Conservation (phyloP, 371 early-diverging fungal genomes). For the Mucor velutinosus region DNA sequence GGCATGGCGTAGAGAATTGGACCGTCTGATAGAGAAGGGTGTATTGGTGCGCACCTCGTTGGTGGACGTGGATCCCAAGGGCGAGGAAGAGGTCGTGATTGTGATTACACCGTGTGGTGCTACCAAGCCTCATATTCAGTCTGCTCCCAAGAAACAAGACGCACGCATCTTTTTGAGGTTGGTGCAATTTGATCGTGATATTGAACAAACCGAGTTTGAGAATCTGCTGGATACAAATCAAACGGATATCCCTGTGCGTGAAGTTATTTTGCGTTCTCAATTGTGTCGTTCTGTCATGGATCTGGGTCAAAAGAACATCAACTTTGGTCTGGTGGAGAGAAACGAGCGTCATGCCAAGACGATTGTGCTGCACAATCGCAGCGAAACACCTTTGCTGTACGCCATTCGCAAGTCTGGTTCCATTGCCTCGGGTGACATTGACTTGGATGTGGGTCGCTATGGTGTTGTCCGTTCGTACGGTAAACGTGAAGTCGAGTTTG, state of each 20-base stretch:
- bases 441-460: slow-evolving; percentile 73
- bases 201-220: slow-evolving; percentile 69
- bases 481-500: slow-evolving; percentile 90
- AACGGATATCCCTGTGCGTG: slow-evolving; percentile 87
- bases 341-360: slow-evolving; percentile 88
- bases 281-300: slow-evolving; percentile 89
- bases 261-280: slow-evolving; percentile 86
- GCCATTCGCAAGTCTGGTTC: slow-evolving; percentile 94
- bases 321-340: slow-evolving; percentile 91
- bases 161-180: slow-evolving; percentile 77
- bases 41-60: slow-evolving; percentile 66
- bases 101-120: slow-evolving; percentile 73
- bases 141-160: slow-evolving; percentile 82
- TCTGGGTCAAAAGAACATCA: slow-evolving; percentile 95
- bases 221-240: slow-evolving; percentile 62
- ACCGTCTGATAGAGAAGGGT: slow-evolving; percentile 68
- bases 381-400: slow-evolving; percentile 89
- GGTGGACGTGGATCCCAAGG: slow-evolving; percentile 74
- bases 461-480: slow-evolving; percentile 93
- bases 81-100: slow-evolving; percentile 73
- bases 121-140: slow-evolving; percentile 62
- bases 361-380: slow-evolving; percentile 89
- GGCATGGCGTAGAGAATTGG: slow-evolving; percentile 76
- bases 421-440: slow-evolving; percentile 92
- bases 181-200: slow-evolving; percentile 72